These are phyloP conservation scores for Colletotrichum camelliae DNA, from an alignment of 2,329 filamentous ascomycete species.

Conservation along the genomic window DNA sequence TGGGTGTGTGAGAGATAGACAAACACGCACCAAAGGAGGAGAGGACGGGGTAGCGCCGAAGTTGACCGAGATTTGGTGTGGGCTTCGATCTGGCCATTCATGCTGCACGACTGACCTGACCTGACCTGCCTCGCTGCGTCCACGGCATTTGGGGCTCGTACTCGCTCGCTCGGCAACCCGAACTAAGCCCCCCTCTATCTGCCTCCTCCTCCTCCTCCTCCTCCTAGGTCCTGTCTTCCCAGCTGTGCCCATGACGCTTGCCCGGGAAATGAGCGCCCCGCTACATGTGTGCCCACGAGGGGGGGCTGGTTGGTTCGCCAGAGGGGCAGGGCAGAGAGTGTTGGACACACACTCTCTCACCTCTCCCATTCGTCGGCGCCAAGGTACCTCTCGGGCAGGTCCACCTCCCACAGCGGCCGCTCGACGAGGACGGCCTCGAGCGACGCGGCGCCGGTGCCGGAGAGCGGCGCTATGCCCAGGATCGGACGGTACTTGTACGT, in stretches of 20 bases:
- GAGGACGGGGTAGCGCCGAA: neutral
- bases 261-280: neutral
- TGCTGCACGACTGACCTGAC: neutral
- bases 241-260: neutral
- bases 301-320: neutral
- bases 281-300: neutral
- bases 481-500: constrained; percentile 97
- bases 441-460: constrained; percentile 15
- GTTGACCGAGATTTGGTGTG: neutral
- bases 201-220: neutral
- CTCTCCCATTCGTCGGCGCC: constrained; percentile 59
- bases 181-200: neutral
- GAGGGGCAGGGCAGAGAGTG: neutral
- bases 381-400: constrained; percentile 75
- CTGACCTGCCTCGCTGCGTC: neutral
- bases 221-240: neutral
- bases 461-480: constrained; percentile 68
- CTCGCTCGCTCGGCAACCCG: neutral
- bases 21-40: neutral
- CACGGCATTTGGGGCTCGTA: neutral
- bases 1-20: neutral
- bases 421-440: constrained; percentile 90
- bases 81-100: neutral
- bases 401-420: constrained; percentile 82
- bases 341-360: neutral